phyloP scores from a whole-genome alignment of 1,139 yeast genomes.

The Martiniozyma asiatica region DNA sequence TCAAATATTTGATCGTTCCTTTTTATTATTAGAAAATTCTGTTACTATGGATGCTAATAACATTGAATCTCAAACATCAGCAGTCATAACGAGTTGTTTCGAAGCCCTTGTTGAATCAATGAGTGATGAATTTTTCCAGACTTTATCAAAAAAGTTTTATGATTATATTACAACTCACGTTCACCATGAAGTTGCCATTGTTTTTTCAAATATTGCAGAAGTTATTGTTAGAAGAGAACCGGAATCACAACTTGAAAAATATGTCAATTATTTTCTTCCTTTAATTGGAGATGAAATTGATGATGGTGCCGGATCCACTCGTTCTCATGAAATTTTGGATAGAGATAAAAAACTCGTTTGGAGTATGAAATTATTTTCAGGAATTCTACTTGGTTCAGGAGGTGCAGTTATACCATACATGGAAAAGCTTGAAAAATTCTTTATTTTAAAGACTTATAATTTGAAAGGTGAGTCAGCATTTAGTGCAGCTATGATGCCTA shows the following conservation, averaged over 20 bases:
- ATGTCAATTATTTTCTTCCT: slow-evolving; percentile 35
- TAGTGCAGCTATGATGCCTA: slow-evolving; percentile 21
- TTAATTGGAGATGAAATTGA: slow-evolving; percentile 56
- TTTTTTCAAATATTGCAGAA: slow-evolving; percentile 61
- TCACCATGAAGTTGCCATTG: slow-evolving; percentile 55
- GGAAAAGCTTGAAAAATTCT: slow-evolving; percentile 36
- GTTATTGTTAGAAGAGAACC: slow-evolving; percentile 57
- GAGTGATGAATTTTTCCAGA: slow-evolving; percentile 48
- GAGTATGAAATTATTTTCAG: slow-evolving; percentile 60
- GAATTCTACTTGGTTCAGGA: slow-evolving; percentile 62
- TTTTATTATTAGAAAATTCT: slow-evolving; percentile 60
- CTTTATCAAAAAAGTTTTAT: slow-evolving; percentile 40
- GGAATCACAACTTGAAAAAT: slow-evolving; percentile 30
- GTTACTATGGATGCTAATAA: slow-evolving; percentile 47
- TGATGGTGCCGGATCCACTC: slow-evolving; percentile 74
- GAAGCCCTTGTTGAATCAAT: slow-evolving; percentile 59
- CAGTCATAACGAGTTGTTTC: slow-evolving; percentile 50
- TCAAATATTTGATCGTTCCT: slow-evolving; percentile 47
- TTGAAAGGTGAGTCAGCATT: slow-evolving; percentile 49
- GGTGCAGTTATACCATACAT: slow-evolving; percentile 32
- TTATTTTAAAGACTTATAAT: slow-evolving; percentile 40
- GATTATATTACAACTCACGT: slow-evolving; percentile 49
- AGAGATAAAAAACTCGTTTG: slow-evolving; percentile 71
- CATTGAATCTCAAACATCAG: slow-evolving; percentile 42
- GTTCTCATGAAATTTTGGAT: slow-evolving; percentile 53